Conservation (phyloP, 2,329 filamentous ascomycete genomes). For the Claviceps sp. region DNA sequence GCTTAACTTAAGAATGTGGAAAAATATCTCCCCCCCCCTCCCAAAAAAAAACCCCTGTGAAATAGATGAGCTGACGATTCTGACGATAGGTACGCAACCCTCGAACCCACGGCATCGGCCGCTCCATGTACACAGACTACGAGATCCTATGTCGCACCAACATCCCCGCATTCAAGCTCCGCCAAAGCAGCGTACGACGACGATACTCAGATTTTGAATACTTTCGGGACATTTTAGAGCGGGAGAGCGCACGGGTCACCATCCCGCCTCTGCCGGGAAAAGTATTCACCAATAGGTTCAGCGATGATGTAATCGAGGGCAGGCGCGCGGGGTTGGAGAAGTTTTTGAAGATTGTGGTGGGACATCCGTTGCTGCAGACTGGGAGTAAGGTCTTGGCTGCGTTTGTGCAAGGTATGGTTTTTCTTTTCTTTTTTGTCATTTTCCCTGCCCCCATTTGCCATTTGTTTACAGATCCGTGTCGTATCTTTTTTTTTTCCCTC, state of each 20-base stretch:
- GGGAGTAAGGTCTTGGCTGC: slow-evolving; percentile 92
- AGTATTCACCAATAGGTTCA: slow-evolving; percentile 96
- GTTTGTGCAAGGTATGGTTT: slow-evolving; percentile 73
- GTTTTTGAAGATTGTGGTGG: slow-evolving; percentile 94
- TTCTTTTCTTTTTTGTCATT: neutral
- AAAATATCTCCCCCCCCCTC: neutral
- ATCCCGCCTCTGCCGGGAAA: slow-evolving; percentile 94
- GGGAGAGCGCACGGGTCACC: slow-evolving; percentile 84
- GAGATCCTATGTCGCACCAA: slow-evolving; percentile 97
- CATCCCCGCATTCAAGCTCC: slow-evolving; percentile 96
- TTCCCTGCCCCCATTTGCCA: neutral
- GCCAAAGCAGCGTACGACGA: slow-evolving; percentile 73
- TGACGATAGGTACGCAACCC: slow-evolving; percentile 68
- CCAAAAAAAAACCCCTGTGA: neutral
- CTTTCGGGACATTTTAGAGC: slow-evolving; percentile 95
- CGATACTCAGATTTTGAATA: slow-evolving; percentile 98
- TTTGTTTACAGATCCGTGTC: neutral
- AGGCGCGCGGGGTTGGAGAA: slow-evolving; percentile 81
- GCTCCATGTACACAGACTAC: slow-evolving; percentile 97
- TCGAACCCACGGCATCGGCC: slow-evolving; percentile 84
- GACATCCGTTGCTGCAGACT: slow-evolving; percentile 90
- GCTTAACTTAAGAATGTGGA: neutral
- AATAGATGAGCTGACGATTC: no score
- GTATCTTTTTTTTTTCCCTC: no score
- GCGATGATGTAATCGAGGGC: slow-evolving; percentile 95